Base-by-base conservation (phyloP, 257 asterid genomes). In the Anisodus tanguticus region DNA sequence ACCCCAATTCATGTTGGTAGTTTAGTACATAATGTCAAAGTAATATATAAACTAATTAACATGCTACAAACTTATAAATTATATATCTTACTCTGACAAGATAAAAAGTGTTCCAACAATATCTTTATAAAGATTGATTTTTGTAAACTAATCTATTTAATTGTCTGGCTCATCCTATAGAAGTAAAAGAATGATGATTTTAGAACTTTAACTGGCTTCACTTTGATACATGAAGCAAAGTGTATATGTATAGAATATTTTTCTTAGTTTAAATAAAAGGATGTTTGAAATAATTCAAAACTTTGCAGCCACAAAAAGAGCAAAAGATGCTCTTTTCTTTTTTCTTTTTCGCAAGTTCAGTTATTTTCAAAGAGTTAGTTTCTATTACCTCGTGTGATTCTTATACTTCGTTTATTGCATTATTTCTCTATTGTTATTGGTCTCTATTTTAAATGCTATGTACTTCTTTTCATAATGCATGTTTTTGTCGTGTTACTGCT, bases 131-230 rank as follows among this genome's bases (percentile, higher is more conserved):
- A 77, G 49, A 53, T 53, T 51, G 39, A 51, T 6, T 76, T 43
- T 10, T 76, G 63, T 53, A 77, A 77, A 77, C n/a, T 77, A 77
- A 51, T 51, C 1, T 76, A 76, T 76, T 76, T 76, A 9, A 49
- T 76, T 26, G 19, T 13, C 41, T 76, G 43, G 22, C 81, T 12
- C 63, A 22, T 76, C 63, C 63, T 51, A 22, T 53, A 8, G 22
- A 41, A 49, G 12, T 45, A 49, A 76, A 5, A 76, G 16, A 76
- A 22, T 76, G 22, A 76, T 3, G 10, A 12, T 13, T 51, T 51
- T 22, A 26, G 17, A 22, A 12, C 19, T 57, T 51, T 26, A 76
- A 53, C 15, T 53, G 64, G 64, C 15, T 49, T 63, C 59, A 76
- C 63, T 76, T 76, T 76, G 81, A 76, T 76, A 12, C 63, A 31